These are phyloP conservation scores for Plasmodium knowlesi DNA, from an alignment of 169 alveolate genomes.

Conservation along the genomic window DNA sequence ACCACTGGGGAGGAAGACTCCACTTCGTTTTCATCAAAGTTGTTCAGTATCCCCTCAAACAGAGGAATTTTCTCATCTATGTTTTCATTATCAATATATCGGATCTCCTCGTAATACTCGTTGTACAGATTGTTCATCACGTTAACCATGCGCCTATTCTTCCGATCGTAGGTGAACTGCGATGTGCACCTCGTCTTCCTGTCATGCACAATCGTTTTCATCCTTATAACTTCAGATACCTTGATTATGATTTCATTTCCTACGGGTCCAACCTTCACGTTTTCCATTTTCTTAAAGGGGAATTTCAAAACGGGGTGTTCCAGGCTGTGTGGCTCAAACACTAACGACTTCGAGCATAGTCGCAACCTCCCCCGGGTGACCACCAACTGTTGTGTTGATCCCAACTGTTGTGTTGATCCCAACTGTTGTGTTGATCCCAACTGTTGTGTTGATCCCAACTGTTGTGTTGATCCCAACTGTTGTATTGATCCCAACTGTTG, in stretches of 20 bases:
- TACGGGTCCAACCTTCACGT: constrained; percentile 7
- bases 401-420: not conserved
- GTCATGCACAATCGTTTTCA: constrained; percentile 80
- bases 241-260: constrained; percentile 76
- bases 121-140: constrained; percentile 9
- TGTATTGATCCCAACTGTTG: not conserved
- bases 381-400: not conserved
- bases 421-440: not conserved
- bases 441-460: not conserved
- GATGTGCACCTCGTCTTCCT: constrained; percentile 83
- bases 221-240: constrained; percentile 77
- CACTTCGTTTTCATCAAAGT: constrained; percentile 1
- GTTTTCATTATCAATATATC: constrained; percentile 19
- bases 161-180: constrained; percentile 74
- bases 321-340: constrained; percentile 86
- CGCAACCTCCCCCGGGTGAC: constrained; percentile 85
- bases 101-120: constrained; percentile 28
- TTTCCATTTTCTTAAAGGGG: constrained; percentile 77
- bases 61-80: constrained; percentile 31
- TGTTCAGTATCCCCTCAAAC: constrained; percentile 28
- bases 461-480: too few species aligned
- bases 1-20: not conserved
- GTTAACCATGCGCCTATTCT: not conserved
- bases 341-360: constrained; percentile 86
- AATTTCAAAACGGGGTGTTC: constrained; percentile 81